phyloP scores from a whole-genome alignment of 2,329 filamentous ascomycete species.

The Massarina eburnea region DNA sequence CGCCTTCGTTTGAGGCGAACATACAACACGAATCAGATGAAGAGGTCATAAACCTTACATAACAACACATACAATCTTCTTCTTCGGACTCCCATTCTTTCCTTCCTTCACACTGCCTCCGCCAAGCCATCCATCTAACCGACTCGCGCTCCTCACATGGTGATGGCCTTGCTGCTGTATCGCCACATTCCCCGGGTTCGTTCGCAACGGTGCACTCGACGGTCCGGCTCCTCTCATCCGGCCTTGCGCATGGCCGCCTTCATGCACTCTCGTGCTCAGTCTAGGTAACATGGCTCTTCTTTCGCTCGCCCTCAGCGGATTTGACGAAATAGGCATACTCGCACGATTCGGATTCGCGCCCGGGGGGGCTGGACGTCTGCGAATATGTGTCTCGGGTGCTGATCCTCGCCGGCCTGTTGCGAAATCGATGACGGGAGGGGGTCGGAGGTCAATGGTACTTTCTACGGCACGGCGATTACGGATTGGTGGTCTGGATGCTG shows the following conservation, averaged over 20 bases:
- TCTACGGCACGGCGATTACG: constrained; percentile 17
- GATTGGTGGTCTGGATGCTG: constrained; percentile 13
- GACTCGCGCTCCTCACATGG: neutral
- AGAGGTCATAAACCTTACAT: constrained; percentile 10
- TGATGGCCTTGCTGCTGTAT: neutral
- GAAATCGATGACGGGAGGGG: constrained; percentile 20
- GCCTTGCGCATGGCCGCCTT: neutral
- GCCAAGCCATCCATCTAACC: neutral
- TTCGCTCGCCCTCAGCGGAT: neutral
- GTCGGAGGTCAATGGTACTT: constrained; percentile 23
- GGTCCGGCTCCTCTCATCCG: neutral
- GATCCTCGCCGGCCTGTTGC: constrained; percentile 24
- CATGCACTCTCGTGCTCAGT: constrained; percentile 2
- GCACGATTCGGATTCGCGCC: constrained; percentile 8
- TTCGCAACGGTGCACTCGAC: constrained; percentile 13
- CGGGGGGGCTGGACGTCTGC: constrained; percentile 14
- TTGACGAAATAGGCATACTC: constrained; percentile 10
- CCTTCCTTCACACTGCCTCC: neutral
- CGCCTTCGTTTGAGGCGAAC: too few species aligned
- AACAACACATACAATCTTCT: constrained; percentile 10
- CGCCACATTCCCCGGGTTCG: constrained; percentile 1
- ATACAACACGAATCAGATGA: neutral
- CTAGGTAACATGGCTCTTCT: constrained; percentile 10
- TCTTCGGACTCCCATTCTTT: constrained; percentile 7
- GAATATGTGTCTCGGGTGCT: constrained; percentile 18